A percentile compares a stretch with the other conserved stretches of the same genome.
Conservation (phyloP, 345 rosid genomes). For the Pelargonium nanum region DNA sequence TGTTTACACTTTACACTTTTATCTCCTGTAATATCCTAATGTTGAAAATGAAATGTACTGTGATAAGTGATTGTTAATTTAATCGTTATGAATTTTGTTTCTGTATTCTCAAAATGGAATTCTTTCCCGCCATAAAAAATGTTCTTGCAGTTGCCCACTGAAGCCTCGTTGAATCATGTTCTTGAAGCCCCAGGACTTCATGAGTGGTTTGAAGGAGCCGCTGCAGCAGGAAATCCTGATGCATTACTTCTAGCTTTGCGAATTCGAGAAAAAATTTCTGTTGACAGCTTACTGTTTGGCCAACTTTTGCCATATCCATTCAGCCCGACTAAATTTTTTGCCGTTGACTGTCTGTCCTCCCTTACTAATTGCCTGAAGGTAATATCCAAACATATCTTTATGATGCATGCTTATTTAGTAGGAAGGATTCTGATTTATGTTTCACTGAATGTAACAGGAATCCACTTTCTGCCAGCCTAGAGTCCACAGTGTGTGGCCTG, state of each 20-base stretch:
- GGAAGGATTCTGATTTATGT: background rate
- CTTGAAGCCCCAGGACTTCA: constrained; percentile 56
- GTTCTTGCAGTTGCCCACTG: constrained; percentile 50
- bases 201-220: constrained; percentile 70
- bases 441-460: constrained; percentile 44
- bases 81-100: background rate
- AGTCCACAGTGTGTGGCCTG: constrained; percentile 78
- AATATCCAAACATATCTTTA: no score
- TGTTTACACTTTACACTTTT: no score
- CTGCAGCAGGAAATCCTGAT: constrained; percentile 75
- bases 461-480: constrained; percentile 96
- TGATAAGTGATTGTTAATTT: no score
- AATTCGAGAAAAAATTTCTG: constrained; percentile 45
- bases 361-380: constrained; percentile 81
- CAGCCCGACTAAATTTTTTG: constrained; percentile 52
- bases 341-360: constrained; percentile 56
- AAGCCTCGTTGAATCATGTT: constrained; percentile 51
- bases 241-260: constrained; percentile 82
- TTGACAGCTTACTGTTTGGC: constrained; percentile 33
- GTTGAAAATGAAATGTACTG: no score
- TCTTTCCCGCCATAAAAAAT: background rate
- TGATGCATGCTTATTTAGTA: no score
- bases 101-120: background rate
- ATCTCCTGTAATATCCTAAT: no score
- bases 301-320: constrained; percentile 75